phyloP scores from a whole-genome alignment of 2,329 filamentous ascomycete species.

The Cordyceps javanica region DNA sequence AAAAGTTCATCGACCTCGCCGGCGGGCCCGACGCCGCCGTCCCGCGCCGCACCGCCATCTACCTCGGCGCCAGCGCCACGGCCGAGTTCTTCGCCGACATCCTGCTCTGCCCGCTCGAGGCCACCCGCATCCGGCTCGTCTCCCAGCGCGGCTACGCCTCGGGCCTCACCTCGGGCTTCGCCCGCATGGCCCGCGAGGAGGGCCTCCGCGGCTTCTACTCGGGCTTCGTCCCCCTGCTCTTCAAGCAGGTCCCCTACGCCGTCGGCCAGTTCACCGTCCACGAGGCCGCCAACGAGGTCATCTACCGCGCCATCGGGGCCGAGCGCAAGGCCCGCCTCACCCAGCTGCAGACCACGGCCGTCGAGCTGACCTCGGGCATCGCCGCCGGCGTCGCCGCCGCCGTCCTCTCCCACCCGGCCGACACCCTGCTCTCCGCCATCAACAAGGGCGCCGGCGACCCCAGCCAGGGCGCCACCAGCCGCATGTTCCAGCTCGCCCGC shows the following conservation, averaged over 20 bases:
- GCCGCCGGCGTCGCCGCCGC: slow-evolving; percentile 85
- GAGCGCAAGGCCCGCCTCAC: slow-evolving; percentile 61
- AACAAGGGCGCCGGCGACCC: slow-evolving; percentile 48
- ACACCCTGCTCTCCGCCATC: slow-evolving; percentile 52
- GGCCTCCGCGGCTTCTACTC: slow-evolving; percentile 82
- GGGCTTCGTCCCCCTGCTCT: slow-evolving; percentile 79
- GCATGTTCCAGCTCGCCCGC: slow-evolving; percentile 45
- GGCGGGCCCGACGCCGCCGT: slow-evolving; percentile 45
- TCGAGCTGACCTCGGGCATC: slow-evolving; percentile 82
- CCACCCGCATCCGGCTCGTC: slow-evolving; percentile 71
- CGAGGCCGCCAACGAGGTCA: slow-evolving; percentile 76
- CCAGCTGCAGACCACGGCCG: slow-evolving; percentile 65
- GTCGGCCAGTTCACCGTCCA: slow-evolving; percentile 93
- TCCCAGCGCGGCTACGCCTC: slow-evolving; percentile 72
- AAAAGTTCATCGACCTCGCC: slow-evolving; percentile 67
- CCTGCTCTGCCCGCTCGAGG: slow-evolving; percentile 84
- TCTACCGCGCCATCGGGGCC: slow-evolving; percentile 63
- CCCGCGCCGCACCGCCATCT: slow-evolving; percentile 49
- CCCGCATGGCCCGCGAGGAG: slow-evolving; percentile 69
- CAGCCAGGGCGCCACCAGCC: slow-evolving; percentile 39
- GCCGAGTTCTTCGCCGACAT: slow-evolving; percentile 72
- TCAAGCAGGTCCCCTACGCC: slow-evolving; percentile 89
- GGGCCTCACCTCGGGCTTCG: slow-evolving; percentile 66
- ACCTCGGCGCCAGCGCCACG: slow-evolving; percentile 64
- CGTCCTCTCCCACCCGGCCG: slow-evolving; percentile 82